phyloP scores from a whole-genome alignment of 140 eudicot species.

The Bidens hawaiensis region DNA sequence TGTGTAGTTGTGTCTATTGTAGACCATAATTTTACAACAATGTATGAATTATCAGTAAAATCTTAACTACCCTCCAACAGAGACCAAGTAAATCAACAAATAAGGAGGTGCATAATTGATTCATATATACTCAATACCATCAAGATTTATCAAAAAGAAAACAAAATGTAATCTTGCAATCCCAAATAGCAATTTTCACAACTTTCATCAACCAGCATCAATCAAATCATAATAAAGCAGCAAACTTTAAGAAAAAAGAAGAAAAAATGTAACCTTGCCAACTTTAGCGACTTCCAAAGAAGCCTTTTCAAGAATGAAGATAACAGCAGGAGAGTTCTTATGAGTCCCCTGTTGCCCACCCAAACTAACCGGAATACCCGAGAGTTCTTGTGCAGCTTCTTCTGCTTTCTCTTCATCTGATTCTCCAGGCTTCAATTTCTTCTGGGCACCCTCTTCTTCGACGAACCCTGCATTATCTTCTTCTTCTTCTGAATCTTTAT shows the following conservation, averaged over 20 bases:
- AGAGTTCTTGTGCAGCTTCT: conserved; percentile 40
- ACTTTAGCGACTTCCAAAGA: conserved; percentile 92
- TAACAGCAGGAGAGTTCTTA: conserved; percentile 50
- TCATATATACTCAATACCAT: not conserved
- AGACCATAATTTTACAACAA: too few relatives aligned
- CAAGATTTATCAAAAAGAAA: too few relatives aligned
- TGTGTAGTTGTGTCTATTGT: too few relatives aligned
- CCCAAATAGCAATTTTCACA: not conserved
- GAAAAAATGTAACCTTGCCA: conserved; percentile 68
- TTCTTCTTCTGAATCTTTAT: conserved; percentile 46
- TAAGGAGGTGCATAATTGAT: too few relatives aligned
- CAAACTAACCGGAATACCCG: conserved; percentile 62
- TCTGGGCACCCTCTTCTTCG: conserved; percentile 19
- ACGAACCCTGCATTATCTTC: conserved; percentile 34
- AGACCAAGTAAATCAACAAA: too few relatives aligned
- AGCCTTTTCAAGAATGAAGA: conserved; percentile 80
- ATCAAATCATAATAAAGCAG: not conserved
- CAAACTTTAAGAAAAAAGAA: not conserved
- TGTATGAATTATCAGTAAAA: too few relatives aligned
- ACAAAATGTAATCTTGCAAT: not conserved
- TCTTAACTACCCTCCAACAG: too few relatives aligned
- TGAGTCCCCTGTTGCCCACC: conserved; percentile 26
- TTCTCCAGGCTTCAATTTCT: conserved; percentile 34
- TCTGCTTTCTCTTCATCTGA: conserved; percentile 49
- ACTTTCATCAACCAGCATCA: not conserved